Evolutionary conservation across 2,329 filamentous ascomycete genomes (phyloP).

Genomic region (Metarhizium guizhouense): DNA sequence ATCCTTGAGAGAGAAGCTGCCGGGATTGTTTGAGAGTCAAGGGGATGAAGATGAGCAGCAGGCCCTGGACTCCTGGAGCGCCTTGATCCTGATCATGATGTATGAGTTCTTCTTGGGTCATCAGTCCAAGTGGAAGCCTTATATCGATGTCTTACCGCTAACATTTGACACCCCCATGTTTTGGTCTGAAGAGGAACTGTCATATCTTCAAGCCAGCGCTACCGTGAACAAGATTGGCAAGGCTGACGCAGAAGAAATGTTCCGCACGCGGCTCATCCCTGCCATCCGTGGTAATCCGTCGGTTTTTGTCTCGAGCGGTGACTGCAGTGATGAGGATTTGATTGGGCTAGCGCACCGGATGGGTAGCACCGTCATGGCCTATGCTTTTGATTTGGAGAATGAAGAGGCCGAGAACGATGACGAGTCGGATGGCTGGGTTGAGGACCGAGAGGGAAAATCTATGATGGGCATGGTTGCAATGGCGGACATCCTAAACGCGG

Average conservation of each 20-base stretch:
- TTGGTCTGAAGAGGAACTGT: conserved; percentile 64
- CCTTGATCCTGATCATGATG: conserved; percentile 68
- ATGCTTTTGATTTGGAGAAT: conserved; percentile 73
- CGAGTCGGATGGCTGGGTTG: conserved; percentile 55
- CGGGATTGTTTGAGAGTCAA: conserved; percentile 39
- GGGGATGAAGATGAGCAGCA: conserved; percentile 23
- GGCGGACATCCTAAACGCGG: conserved; percentile 83
- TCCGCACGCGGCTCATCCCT: conserved; percentile 46
- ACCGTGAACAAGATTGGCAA: conserved; percentile 71
- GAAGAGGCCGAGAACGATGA: conserved; percentile 49
- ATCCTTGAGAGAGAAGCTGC: conserved; percentile 48
- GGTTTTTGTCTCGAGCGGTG: conserved; percentile 31
- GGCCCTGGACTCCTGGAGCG: conserved; percentile 44
- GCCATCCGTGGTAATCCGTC: conserved; percentile 34
- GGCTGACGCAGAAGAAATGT: conserved; percentile 59
- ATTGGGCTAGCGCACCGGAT: conserved; percentile 60
- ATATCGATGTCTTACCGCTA: conserved; percentile 65
- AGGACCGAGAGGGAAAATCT: conserved; percentile 48
- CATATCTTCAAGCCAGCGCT: conserved; percentile 66
- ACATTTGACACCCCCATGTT: conserved; percentile 85
- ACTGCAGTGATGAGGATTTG: conserved; percentile 34
- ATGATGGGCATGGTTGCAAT: conserved; percentile 83
- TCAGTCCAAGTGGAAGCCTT: conserved; percentile 64
- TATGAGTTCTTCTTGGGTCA: conserved; percentile 57
- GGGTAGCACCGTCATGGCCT: conserved; percentile 86